These are phyloP conservation scores for Alternaria longipes DNA, from an alignment of 2,329 filamentous ascomycete genomes.

Conservation along the genomic window DNA sequence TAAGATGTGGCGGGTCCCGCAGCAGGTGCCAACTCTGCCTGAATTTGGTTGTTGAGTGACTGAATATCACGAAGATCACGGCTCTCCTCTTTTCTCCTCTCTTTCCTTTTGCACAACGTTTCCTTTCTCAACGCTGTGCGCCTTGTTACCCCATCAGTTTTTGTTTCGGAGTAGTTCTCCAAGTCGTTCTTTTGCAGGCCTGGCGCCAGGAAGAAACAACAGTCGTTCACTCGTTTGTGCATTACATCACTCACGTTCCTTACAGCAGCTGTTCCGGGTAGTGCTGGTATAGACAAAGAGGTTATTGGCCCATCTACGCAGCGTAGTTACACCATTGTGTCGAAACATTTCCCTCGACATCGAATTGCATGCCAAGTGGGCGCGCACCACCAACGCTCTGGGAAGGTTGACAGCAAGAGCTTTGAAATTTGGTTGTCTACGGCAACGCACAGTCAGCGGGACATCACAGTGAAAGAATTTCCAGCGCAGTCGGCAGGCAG, in stretches of 20 bases:
- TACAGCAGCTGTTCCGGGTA: slow-evolving; percentile 34
- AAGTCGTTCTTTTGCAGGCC: slow-evolving; percentile 43
- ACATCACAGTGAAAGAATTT: slow-evolving; percentile 17
- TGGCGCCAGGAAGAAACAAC: slow-evolving; percentile 28
- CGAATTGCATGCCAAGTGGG: background rate
- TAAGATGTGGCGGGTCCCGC: slow-evolving; percentile 28
- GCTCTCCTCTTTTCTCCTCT: slow-evolving; percentile 8
- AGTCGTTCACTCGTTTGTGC: slow-evolving; percentile 30
- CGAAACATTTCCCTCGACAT: background rate
- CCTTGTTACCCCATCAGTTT: slow-evolving; percentile 24
- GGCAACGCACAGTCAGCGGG: slow-evolving; percentile 27
- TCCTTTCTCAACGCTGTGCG: slow-evolving; percentile 42
- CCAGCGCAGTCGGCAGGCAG: slow-evolving; percentile 15
- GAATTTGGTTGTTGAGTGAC: slow-evolving; percentile 37
- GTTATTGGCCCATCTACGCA: slow-evolving; percentile 28
- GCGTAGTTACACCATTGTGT: slow-evolving; percentile 6
- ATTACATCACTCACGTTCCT: slow-evolving; percentile 37
- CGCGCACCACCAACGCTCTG: slow-evolving; percentile 3
- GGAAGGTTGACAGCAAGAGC: background rate
- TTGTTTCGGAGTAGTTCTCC: slow-evolving; percentile 13
- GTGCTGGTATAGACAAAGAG: slow-evolving; percentile 12
- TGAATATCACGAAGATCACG: slow-evolving; percentile 37
- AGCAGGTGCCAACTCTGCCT: slow-evolving; percentile 10
- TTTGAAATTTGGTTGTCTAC: slow-evolving; percentile 15
- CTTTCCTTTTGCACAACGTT: slow-evolving; percentile 22